phyloP scores from a whole-genome alignment of 306 rosid genomes.

The Cicer cuneatum region DNA sequence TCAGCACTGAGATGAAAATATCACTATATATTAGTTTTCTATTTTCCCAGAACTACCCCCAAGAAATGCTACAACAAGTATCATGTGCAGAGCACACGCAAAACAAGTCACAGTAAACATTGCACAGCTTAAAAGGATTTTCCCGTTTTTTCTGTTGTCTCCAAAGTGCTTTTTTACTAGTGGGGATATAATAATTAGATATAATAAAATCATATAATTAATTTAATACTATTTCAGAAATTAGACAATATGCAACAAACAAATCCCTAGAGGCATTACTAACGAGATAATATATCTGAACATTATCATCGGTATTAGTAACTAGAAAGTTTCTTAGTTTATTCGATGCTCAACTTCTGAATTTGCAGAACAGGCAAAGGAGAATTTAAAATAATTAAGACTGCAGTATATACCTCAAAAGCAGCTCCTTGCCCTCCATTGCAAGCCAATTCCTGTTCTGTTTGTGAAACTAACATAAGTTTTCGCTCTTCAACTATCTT shows the following conservation, averaged over 20 bases:
- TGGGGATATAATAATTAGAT: background rate
- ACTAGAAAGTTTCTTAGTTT: constrained; percentile 2
- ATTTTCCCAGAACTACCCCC: background rate
- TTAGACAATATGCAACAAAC: constrained; percentile 21
- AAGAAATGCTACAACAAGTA: constrained; percentile 10
- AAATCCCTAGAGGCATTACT: constrained; percentile 21
- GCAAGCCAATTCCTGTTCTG: constrained; percentile 97
- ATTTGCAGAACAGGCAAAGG: constrained; percentile 28
- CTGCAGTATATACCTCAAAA: constrained; percentile 72
- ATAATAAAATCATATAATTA: background rate
- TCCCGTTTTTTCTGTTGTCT: constrained; percentile 10
- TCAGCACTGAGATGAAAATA: constrained; percentile 34
- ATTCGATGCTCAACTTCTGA: constrained; percentile 12
- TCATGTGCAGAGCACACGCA: background rate
- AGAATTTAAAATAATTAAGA: constrained; percentile 22
- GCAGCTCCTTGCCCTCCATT: constrained; percentile 96
- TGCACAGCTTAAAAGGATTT: constrained; percentile 29
- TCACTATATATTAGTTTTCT: constrained; percentile 15
- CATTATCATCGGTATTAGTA: background rate
- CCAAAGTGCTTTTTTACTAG: background rate
- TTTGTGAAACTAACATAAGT: constrained; percentile 90
- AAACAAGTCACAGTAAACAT: constrained; percentile 12
- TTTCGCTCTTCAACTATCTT: constrained; percentile 81
- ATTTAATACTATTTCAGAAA: constrained; percentile 27
- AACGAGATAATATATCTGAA: background rate